A percentile compares a stretch with the other conserved stretches of the same genome.
Evolutionary conservation across 2,329 filamentous ascomycete species (phyloP).

Genomic region (Sarocladiaceae sp.): DNA sequence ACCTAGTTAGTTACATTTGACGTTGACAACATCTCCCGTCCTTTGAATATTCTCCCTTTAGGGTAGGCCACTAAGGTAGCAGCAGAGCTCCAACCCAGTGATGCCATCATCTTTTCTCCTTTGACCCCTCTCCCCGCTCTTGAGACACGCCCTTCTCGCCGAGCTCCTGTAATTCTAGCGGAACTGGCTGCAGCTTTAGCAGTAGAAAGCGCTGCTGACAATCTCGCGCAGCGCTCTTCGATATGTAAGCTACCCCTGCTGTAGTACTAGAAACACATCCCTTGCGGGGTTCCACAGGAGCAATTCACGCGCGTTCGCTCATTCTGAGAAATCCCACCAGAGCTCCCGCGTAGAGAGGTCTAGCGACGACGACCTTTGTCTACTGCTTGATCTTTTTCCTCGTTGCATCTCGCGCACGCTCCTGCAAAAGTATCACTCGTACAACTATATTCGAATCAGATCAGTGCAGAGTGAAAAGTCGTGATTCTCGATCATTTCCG

Average conservation of each 20-base stretch:
- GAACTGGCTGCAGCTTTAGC: too few species aligned
- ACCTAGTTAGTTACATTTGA: too few species aligned
- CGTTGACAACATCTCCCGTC: too few species aligned
- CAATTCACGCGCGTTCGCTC: constrained; percentile 18
- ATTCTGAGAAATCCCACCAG: constrained; percentile 7
- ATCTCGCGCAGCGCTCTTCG: too few species aligned
- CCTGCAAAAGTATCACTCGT: too few species aligned
- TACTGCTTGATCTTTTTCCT: neutral
- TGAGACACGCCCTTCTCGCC: neutral
- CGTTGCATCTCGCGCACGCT: too few species aligned
- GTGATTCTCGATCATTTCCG: too few species aligned
- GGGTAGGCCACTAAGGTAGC: too few species aligned
- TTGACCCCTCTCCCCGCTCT: constrained; percentile 6
- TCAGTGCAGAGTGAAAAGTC: too few species aligned
- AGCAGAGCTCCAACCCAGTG: too few species aligned
- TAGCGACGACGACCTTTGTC: neutral
- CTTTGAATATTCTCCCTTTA: too few species aligned
- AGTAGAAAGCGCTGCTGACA: constrained; percentile 3
- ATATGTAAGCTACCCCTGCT: neutral
- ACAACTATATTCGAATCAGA: too few species aligned
- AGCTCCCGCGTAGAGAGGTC: neutral
- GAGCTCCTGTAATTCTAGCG: neutral
- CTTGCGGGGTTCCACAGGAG: constrained; percentile 31
- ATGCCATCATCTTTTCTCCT: neutral
- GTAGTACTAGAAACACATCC: constrained; percentile 8